Evolutionary conservation across 2,329 filamentous ascomycete genomes (phyloP), one percentile per base, ranked within the genome.

Genomic region (Cladosporium oxysporum): DNA sequence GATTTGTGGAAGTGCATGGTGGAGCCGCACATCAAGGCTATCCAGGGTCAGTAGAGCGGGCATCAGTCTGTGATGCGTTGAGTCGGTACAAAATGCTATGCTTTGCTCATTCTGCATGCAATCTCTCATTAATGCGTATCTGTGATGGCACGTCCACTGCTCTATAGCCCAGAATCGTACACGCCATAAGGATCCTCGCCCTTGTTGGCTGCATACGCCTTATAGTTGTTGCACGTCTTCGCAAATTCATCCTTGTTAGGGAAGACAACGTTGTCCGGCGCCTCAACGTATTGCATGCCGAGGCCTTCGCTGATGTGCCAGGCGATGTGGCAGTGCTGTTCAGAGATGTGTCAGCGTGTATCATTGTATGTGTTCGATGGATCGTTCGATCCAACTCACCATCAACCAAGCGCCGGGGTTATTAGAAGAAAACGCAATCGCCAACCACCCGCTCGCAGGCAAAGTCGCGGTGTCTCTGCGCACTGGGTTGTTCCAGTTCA

Each of bases 291-390:
- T 72, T 87, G 82, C 37, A 86, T 75, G 7, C 79, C 80, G 21
- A 90, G 78, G 33, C 86, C 87, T 78, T 85, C 84, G 72, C 82
- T 81, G 23, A 88, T 83, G 71, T 89, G 87, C 86, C 50, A 57
- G 3, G 61, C 73, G 29, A 74, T 68, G 61, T 72, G 60, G 52
- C 67, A 73, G 65, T 73, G 61, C 61, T 63, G 55, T 58, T 37
- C 23, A 21, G n/a, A 29, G n/a, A 52, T 26, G 5, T 50, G 52
- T 53, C 8, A 31, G 58, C 21, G 18, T 12, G 12, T 1, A 28
- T 28, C 44, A 5, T 28, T 47, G 33, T n/a, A 21, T 26, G 23
- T 26, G 23, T 26, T 26, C 23, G 7, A 7, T 28, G 14, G 14
- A 26, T 16, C 18, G 18, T 8, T 10, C 7, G n/a, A 23, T 21